Base-by-base conservation (phyloP, 2,329 filamentous ascomycete genomes). In the Colletotrichum cuscutae region DNA sequence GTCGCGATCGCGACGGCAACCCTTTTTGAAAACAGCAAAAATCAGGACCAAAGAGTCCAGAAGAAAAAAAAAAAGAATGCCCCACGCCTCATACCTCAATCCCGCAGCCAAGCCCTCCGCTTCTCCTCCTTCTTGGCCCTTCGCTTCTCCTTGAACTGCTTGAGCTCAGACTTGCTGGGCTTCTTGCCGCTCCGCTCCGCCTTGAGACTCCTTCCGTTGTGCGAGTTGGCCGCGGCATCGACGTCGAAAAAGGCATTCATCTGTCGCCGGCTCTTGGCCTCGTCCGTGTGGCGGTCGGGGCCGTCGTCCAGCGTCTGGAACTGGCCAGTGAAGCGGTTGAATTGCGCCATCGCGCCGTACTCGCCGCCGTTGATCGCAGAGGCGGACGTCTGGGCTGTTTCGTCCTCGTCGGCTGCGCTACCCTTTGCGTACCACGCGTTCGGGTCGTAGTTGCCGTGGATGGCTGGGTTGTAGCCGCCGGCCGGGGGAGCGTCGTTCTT, bases 191-290 rank as follows among this genome's bases (percentile, higher is more conserved):
- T 92, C 68, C 97, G 89, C 86, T 99, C 97, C 2, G 95, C 97
- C 84, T 96, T 97, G 71, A 99, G 86, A 79, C 95, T 98, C 71
- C 93, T 90, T 2, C 97, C 97, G 77, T 98, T 93, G 79, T 99
- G 95, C 71, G 90, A 90, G 80, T 97, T 98, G 5, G 95, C 96
- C 3, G 95, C 95, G 5, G 95, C 94, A 81, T 98, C 95, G 56
- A 98, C 95, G 80, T 99, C 96, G 81, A 98, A 99, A 84, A 93
- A 98, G 53, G 95, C 94, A 79, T 94, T 94, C 93, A 98, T 93
- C 84, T 98, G 97, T 57, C 97, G 89, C 64, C 87, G 88, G 73
- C 93, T 93, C 87, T 98, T 98, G 79, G 94, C 93, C 80, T 97
- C 95, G 79, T 98, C 95, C 77, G 91, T 93, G 85, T 95, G 93